These are phyloP conservation scores for Fusarium nurragi DNA, from an alignment of 2,329 filamentous ascomycete species.

Conservation along the genomic window DNA sequence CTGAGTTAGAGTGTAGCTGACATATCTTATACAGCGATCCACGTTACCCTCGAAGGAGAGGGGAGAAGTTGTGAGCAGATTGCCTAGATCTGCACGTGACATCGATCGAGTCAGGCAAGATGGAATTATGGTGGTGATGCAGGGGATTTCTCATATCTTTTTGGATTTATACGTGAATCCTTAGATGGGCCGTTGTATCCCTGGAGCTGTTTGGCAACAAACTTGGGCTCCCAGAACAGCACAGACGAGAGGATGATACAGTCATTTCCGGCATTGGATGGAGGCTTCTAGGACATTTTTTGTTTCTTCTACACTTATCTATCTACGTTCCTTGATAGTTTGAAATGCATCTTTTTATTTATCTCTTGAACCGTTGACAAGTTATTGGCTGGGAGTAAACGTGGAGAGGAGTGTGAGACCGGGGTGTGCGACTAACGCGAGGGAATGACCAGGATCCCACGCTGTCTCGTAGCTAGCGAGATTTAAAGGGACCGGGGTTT, in stretches of 20 bases:
- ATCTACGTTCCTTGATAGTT: constrained; percentile 26
- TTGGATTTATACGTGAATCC: constrained; percentile 19
- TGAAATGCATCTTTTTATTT: constrained; percentile 18
- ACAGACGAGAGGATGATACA: constrained; percentile 37
- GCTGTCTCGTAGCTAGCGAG: constrained; percentile 6
- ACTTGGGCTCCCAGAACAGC: constrained; percentile 31
- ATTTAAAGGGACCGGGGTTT: constrained; percentile 24
- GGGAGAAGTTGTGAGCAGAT: constrained; percentile 38
- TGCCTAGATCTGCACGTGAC: constrained; percentile 3
- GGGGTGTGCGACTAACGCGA: constrained; percentile 18
- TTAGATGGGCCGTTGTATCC: constrained; percentile 37
- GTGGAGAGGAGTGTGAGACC: constrained; percentile 18
- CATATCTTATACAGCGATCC: constrained; percentile 27
- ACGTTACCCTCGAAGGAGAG: constrained; percentile 34
- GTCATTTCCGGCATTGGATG: constrained; percentile 32
- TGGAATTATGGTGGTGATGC: constrained; percentile 2
- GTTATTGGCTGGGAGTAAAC: constrained; percentile 17
- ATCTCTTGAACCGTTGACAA: constrained; percentile 2
- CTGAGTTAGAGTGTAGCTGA: constrained; percentile 20
- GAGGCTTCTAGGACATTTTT: constrained; percentile 5
- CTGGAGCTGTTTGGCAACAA: constrained; percentile 29
- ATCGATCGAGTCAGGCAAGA: not conserved
- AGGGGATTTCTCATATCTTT: constrained; percentile 15
- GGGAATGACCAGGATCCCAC: constrained; percentile 26
- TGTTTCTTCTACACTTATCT: constrained; percentile 20